These are phyloP conservation scores for Plasmodium relictum DNA, from an alignment of 169 alveolate species.

Conservation along the genomic window DNA sequence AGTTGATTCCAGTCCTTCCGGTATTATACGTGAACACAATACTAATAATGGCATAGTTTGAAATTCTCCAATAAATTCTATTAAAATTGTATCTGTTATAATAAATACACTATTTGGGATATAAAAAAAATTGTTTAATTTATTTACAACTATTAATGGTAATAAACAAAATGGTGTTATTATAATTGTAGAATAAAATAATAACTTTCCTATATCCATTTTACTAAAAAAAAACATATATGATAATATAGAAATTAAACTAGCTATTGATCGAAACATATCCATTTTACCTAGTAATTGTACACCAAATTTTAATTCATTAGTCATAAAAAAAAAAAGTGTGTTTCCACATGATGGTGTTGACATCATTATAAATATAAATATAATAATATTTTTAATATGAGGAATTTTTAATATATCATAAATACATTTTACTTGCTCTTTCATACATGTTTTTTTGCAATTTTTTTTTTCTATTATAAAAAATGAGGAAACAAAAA, in stretches of 20 bases:
- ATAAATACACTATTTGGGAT: constrained; percentile 89
- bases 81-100: constrained; percentile 88
- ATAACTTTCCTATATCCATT: constrained; percentile 81
- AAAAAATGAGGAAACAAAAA: constrained; percentile 83
- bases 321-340: constrained; percentile 91
- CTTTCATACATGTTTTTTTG: constrained; percentile 33
- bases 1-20: constrained; percentile 92
- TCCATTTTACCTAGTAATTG: constrained; percentile 89
- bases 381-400: constrained; percentile 81
- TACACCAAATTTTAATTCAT: constrained; percentile 88
- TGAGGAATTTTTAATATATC: constrained; percentile 77
- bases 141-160: constrained; percentile 84
- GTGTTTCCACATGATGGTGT: constrained; percentile 91
- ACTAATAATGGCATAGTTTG: constrained; percentile 90
- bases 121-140: constrained; percentile 86
- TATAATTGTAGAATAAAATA: constrained; percentile 84
- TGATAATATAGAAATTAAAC: constrained; percentile 86
- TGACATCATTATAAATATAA: constrained; percentile 84
- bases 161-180: constrained; percentile 87
- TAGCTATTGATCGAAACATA: constrained; percentile 88
- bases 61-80: constrained; percentile 89
- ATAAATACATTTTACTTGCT: constrained; percentile 60
- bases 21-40: constrained; percentile 89
- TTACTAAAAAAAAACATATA: constrained; percentile 84
- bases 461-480: constrained; percentile 79